These are phyloP conservation scores for Neonectria sp. DNA, from an alignment of 2,329 filamentous ascomycete species.

Conservation along the genomic window DNA sequence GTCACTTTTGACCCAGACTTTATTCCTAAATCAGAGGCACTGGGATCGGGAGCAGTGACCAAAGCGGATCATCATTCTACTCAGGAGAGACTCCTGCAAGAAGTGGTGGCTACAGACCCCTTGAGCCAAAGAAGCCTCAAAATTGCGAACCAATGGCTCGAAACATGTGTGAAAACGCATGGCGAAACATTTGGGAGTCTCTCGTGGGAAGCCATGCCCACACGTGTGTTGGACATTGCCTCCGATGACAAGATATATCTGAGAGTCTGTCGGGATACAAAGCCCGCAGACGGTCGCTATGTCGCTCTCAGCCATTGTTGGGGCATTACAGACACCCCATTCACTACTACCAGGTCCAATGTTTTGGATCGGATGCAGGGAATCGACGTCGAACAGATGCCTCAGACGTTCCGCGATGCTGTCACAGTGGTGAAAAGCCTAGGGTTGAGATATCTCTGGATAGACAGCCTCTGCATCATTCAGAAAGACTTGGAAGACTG, in stretches of 20 bases:
- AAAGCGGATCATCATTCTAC: neutral
- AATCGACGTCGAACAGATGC: conserved; percentile 1
- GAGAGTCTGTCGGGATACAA: neutral
- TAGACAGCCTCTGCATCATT: conserved; percentile 27
- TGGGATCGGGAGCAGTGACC: neutral
- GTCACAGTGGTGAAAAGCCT: conserved; percentile 10
- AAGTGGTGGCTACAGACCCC: neutral
- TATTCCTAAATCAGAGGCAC: neutral
- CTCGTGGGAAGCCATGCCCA: neutral
- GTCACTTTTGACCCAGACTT: neutral
- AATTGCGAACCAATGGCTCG: neutral
- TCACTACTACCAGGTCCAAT: neutral
- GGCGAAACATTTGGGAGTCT: neutral
- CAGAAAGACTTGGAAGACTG: conserved; percentile 25
- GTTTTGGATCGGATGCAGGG: neutral
- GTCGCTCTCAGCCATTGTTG: conserved; percentile 28
- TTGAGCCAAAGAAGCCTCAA: neutral
- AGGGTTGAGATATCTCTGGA: conserved; percentile 23
- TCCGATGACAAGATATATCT: neutral
- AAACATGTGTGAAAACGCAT: neutral
- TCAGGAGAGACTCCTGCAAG: neutral
- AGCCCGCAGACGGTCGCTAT: neutral
- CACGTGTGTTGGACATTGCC: neutral
- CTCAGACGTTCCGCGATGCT: conserved; percentile 24
- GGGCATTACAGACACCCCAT: neutral